Evolutionary conservation across 75 land plant genomes (phyloP).

Genomic region (Selaginella moellendorffii): DNA sequence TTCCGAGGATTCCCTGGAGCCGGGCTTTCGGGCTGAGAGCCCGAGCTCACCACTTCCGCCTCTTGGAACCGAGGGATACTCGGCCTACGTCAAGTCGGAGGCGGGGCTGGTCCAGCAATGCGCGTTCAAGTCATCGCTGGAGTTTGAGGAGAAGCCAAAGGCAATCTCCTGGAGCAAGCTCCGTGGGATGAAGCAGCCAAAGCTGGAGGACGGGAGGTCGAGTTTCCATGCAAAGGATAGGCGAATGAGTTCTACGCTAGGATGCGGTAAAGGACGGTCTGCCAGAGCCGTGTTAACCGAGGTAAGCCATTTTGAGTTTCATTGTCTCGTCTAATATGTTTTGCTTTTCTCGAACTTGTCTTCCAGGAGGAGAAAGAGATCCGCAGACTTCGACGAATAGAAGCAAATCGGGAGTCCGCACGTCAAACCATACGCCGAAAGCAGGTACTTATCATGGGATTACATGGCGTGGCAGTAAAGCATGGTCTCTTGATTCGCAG

Average conservation of each 20-base stretch:
- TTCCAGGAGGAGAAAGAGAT: conserved; percentile 62
- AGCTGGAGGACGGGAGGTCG: no score
- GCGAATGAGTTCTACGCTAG: no score
- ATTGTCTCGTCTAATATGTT: no score
- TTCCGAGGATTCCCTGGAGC: conserved; percentile 11
- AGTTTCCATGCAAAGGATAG: no score
- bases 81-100: background rate
- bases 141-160: no score
- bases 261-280: background rate
- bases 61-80: background rate
- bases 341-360: background rate
- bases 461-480: background rate
- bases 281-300: background rate
- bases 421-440: conserved; percentile 76
- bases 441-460: conserved; percentile 33
- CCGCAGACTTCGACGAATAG: conserved; percentile 45
- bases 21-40: conserved; percentile 20
- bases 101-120: no score
- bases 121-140: no score
- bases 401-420: conserved; percentile 87
- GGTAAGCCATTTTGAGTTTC: no score
- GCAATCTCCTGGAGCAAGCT: no score
- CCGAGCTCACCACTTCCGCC: conserved; percentile 22
- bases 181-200: no score
- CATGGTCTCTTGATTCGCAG: no score